phyloP scores from a whole-genome alignment of 2,329 filamentous ascomycete species.

The Monilinia vaccinii-corymbosi region DNA sequence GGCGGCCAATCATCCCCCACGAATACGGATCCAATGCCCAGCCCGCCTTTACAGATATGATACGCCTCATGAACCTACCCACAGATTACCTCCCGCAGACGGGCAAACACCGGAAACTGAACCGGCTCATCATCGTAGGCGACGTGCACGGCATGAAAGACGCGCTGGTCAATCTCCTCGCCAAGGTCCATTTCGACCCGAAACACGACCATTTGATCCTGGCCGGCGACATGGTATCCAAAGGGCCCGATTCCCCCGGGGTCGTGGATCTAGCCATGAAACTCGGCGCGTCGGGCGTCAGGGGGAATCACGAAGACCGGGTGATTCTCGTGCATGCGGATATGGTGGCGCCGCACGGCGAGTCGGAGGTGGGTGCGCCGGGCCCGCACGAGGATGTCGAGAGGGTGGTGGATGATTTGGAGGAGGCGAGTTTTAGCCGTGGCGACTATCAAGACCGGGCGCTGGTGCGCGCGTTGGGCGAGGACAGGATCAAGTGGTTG shows the following conservation, averaged over 20 bases:
- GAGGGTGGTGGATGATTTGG: slow-evolving; percentile 19
- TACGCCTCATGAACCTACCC: slow-evolving; percentile 25
- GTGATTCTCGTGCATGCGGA: slow-evolving; percentile 57
- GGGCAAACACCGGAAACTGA: slow-evolving; percentile 33
- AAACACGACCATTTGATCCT: slow-evolving; percentile 66
- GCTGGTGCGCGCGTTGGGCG: slow-evolving; percentile 22
- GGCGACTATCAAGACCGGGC: slow-evolving; percentile 26
- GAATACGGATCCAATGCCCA: slow-evolving; percentile 17
- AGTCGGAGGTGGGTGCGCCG: slow-evolving; percentile 16
- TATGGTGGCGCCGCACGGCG: slow-evolving; percentile 29
- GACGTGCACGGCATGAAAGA: slow-evolving; percentile 85
- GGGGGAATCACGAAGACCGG: slow-evolving; percentile 88
- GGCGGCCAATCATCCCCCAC: neutral
- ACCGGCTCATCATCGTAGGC: slow-evolving; percentile 70
- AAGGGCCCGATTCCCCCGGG: slow-evolving; percentile 73
- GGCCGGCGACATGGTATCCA: slow-evolving; percentile 71
- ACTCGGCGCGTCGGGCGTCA: slow-evolving; percentile 68
- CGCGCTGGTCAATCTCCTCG: slow-evolving; percentile 56
- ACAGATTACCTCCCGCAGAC: slow-evolving; percentile 24
- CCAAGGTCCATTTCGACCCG: slow-evolving; percentile 53
- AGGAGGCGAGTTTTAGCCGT: slow-evolving; percentile 23
- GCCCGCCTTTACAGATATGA: slow-evolving; percentile 21
- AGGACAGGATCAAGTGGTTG: slow-evolving; percentile 60
- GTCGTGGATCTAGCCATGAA: slow-evolving; percentile 69
- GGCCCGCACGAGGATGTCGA: slow-evolving; percentile 26